Conservation (phyloP, 805 yeast genomes). For the Kazachstania viticola region DNA sequence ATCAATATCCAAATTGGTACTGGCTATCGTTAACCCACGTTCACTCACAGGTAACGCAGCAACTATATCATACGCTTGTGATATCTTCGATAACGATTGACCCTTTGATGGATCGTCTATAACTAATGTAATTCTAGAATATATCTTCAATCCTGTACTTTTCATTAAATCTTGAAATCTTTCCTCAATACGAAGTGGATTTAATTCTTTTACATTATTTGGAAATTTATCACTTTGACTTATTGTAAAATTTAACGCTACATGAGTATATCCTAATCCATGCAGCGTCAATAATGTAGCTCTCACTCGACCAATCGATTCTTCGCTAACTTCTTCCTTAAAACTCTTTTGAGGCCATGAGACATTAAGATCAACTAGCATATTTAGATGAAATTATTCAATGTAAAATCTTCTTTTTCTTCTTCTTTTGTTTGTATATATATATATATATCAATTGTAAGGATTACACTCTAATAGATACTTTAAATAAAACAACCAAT, state of each 20-base stretch:
- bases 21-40: slow-evolving; percentile 62
- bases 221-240: slow-evolving; percentile 44
- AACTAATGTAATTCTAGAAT: slow-evolving; percentile 62
- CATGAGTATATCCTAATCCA: slow-evolving; percentile 57
- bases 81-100: slow-evolving; percentile 33
- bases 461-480: too few relatives aligned
- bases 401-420: too few relatives aligned
- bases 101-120: slow-evolving; percentile 71
- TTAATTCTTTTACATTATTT: slow-evolving; percentile 30
- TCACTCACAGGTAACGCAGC: slow-evolving; percentile 77
- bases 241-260: slow-evolving; percentile 61
- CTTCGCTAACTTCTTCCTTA: slow-evolving; percentile 28
- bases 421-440: too few relatives aligned
- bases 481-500: too few relatives aligned
- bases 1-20: slow-evolving; percentile 71
- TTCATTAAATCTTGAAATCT: slow-evolving; percentile 22
- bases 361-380: slow-evolving; percentile 59
- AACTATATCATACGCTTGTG: slow-evolving; percentile 54
- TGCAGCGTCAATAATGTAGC: slow-evolving; percentile 42
- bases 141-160: slow-evolving; percentile 35
- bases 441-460: too few relatives aligned
- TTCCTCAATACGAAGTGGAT: slow-evolving; percentile 29
- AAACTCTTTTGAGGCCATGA: slow-evolving; percentile 57
- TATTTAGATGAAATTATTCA: too few relatives aligned
- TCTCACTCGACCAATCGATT: slow-evolving; percentile 35